Evolutionary conservation across 2,329 filamentous ascomycete genomes (phyloP), one percentile per base, ranked within the genome.

Genomic region (Colletotrichum sp.): DNA sequence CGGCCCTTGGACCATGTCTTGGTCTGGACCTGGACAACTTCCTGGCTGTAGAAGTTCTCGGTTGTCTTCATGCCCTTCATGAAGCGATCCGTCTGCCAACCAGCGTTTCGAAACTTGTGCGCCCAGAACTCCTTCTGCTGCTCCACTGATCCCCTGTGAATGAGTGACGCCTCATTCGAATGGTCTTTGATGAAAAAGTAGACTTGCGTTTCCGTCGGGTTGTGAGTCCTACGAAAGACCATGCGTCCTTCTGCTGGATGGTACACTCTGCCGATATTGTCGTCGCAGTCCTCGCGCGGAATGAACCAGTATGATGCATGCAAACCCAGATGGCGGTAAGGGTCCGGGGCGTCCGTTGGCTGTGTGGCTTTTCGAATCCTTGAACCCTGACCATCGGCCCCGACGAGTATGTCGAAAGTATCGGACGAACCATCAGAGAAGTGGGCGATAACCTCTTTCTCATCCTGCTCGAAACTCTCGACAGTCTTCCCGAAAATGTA

Each of bases 371-470:
- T 63, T 6, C 67, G 57, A 8, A 55, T 52, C 6, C 57, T 43
- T 18, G 89, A 92, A 3, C 85, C 83, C 21, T 88, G 85, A 0
- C 90, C 90, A 74, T 92, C 90, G 4, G 89, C 89, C 6, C 87
- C 89, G 57, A 92, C 85, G 0, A 92, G 79, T 0, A 92, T 78
- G 75, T 92, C 90, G 77, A 84, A 92, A 3, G 79, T 80, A 24
- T 85, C 84, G 6, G 78, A 80, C 1, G 79, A 79, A 6, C 88
- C 88, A 68, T 89, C 85, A 4, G 84, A 84, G 68, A 92, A 87
- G 57, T 21, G 28, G 10, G 81, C 78, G 6, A 77, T 32, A 13
- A 81, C 78, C 1, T 79, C 77, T 8, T 77, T 70, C 12, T 81
- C 74, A 34, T 69, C 28, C 13, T 81, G 55, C 10, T 81, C 71